Evolutionary conservation across 176 grass and related monocot species (phyloP), one percentile per base, ranked within the genome.

Genomic region (Avena sativa): DNA sequence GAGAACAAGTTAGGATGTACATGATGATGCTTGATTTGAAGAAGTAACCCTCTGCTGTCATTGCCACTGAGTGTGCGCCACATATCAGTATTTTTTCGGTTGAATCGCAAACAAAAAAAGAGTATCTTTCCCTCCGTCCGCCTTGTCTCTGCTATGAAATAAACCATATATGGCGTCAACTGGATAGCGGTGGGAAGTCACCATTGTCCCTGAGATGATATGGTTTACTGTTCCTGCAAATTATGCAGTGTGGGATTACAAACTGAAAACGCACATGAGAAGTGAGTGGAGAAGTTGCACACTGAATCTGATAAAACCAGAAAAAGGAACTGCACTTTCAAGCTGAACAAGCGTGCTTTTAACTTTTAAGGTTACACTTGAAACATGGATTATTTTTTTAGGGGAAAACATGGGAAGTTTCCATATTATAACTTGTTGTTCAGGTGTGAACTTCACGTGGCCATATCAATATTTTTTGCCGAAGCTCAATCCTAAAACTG

Each of bases 141-240:
- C 19, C 12, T 43, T 43, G 40, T 71, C 43, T 75, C 70, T 28
- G 44, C 71, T 75, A 76, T 25, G 66, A 8, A 62, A 34, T 49
- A 52, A 81, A 83, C 58, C 53, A 75, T 32, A 34, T 55, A 79
- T 49, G 65, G 14, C 11, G 14, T 92, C 81, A 98, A 83, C 90
- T 86, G 6, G 88, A 85, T 61, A 98, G 87, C 63, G 96, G 93
- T 32, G 96, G 96, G 82, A 98, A 98, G 76, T 98, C 96, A 21
- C 71, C 85, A 17, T 89, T 91, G 79, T 98, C 92, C 85, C 94
- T 98, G 21, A 98, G 93, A 79, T 58, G 82, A 85, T 96, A 98
- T 55, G 72, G 75, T 78, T 90, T 78, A 75, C 11, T 83, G 71
- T 71, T 83, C 90, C 96, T 96, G 85, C 64, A 75, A 74, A 66